Base-by-base conservation (phyloP, 352 stramenopile species). In the Phytopythium cucurbitacearum region DNA sequence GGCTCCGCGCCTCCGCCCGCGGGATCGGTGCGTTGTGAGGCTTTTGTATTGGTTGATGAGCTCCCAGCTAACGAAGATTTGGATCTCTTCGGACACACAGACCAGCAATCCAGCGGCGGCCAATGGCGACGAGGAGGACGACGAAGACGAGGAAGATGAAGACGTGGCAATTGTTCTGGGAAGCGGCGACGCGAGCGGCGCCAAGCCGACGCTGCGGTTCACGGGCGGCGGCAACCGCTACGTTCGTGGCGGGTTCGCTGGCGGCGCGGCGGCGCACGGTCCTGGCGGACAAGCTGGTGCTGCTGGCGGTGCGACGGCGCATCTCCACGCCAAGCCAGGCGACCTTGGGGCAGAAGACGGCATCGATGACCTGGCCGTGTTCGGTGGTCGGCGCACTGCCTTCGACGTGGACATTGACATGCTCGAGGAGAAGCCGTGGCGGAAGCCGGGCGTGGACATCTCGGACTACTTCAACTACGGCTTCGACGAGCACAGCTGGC, bases 391-490 rank as follows among this genome's bases (percentile, higher is more conserved):
- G 35, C 80, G 85, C 43, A 97, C 86, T 7, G 89, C 89, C 2
- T 97, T 97, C 51, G 89, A 97, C 53, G 84, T 97, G 42, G 87
- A 96, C 56, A 96, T 97, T 46, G 89, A 97, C 54, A 80, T 90
- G 56, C 67, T 97, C 15, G 89, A 97, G 45, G 89, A 97, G 59
- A 82, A 94, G 53, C 90, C 89, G 9, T 97, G 90, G 90, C 80
- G 90, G 7, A 93, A 95, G 54, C 87, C 85, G 1, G 87, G 89
- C 32, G 84, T 96, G 28, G 90, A 97, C 70, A 95, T 97, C 55
- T 94, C 84, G 13, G 89, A 97, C 69, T 97, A 96, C 62, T 97
- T 97, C 54, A 97, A 97, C 68, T 97, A 97, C 55, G 90, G 89
- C 11, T 97, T 97, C 62, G 90, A 95, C 52, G 90, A 97, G 64